These are phyloP conservation scores for Polytrichum formosum DNA, from an alignment of 225 moss, liverwort and hornwort species.

Conservation along the genomic window DNA sequence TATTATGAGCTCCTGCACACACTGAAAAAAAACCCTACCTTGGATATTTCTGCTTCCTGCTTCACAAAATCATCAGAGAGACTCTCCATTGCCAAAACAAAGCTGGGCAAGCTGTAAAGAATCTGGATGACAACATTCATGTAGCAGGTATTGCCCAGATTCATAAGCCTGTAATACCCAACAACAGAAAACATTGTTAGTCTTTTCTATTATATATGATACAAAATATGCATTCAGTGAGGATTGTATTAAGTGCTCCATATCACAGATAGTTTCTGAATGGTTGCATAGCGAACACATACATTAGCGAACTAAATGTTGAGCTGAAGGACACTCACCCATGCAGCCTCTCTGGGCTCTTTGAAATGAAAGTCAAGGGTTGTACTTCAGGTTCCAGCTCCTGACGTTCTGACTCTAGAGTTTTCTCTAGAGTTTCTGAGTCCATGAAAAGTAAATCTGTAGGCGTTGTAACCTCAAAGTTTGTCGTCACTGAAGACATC, in stretches of 20 bases:
- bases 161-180: constrained; percentile 38
- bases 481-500: too few species aligned
- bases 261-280: too few species aligned
- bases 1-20: too few species aligned
- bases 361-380: constrained; percentile 15
- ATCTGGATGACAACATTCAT: constrained; percentile 58
- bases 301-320: not conserved
- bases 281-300: too few species aligned
- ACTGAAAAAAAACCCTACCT: too few species aligned
- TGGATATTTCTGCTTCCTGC: not conserved
- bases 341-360: constrained; percentile 36
- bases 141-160: constrained; percentile 63
- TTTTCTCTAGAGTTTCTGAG: not conserved
- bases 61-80: constrained; percentile 24
- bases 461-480: too few species aligned
- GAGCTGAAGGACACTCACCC: constrained; percentile 25
- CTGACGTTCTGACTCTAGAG: constrained; percentile 17
- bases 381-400: constrained; percentile 23
- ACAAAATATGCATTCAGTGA: too few species aligned
- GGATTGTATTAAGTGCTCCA: too few species aligned
- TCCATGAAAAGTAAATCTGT: too few species aligned
- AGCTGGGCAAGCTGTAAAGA: constrained; percentile 35
- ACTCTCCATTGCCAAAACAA: constrained; percentile 37
- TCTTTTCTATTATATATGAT: not conserved
- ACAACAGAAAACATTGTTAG: not conserved